phyloP scores from a whole-genome alignment of 106 monocot species.

The Dioscorea dumetorum region DNA sequence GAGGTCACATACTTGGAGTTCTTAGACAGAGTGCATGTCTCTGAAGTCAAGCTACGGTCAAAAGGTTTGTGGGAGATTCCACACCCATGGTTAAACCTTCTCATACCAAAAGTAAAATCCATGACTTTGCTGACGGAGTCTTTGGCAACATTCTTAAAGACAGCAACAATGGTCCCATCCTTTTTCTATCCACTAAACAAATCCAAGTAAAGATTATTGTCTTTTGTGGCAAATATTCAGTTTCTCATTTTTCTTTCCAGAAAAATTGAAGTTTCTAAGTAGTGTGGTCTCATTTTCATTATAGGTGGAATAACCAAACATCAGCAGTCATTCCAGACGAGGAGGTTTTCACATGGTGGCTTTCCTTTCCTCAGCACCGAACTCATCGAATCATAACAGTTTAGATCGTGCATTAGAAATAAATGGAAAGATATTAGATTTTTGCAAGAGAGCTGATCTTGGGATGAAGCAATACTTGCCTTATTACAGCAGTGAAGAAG shows the following conservation, averaged over 20 bases:
- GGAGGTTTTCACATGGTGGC: conserved; percentile 73
- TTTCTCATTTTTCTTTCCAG: too few species aligned
- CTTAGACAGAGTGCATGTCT: conserved; percentile 73
- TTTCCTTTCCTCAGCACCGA: conserved; percentile 70
- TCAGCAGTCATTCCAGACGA: conserved; percentile 55
- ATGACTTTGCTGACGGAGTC: conserved; percentile 53
- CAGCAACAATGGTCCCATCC: conserved; percentile 81
- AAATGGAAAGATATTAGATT: conserved; percentile 53
- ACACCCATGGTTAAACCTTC: conserved; percentile 91
- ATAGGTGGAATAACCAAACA: conserved; percentile 70
- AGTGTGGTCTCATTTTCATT: neutral
- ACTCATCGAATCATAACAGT: conserved; percentile 21
- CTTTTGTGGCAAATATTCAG: too few species aligned
- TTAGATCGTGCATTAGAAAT: conserved; percentile 31
- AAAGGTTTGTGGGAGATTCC: conserved; percentile 87
- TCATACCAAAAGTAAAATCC: conserved; percentile 61
- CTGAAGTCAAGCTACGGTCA: conserved; percentile 59
- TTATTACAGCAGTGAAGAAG: conserved; percentile 58
- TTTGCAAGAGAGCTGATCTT: conserved; percentile 52
- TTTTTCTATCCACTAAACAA: conserved; percentile 79
- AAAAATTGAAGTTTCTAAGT: too few species aligned
- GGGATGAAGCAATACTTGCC: conserved; percentile 84
- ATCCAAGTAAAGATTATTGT: conserved; percentile 47
- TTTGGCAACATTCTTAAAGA: conserved; percentile 75
- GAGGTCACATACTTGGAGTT: conserved; percentile 83